phyloP scores from a whole-genome alignment of 139 green algal genomes.

The Zygnema circumcarinatum region DNA sequence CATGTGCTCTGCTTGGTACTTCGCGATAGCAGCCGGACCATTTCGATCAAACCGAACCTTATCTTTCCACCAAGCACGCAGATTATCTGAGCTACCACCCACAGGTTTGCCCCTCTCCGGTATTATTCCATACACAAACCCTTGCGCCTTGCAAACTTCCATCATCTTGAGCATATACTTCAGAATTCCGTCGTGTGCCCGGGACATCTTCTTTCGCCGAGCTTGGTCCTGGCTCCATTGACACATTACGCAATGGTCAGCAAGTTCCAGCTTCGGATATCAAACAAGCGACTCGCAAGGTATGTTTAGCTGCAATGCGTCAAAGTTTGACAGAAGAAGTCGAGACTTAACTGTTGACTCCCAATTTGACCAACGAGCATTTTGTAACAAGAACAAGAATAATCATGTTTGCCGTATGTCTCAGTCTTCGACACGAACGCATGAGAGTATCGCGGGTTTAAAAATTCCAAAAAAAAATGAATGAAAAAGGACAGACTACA shows the following conservation, averaged over 20 bases:
- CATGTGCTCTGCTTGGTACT: conserved; percentile 52
- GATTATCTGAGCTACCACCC: conserved; percentile 54
- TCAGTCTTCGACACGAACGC: too few species aligned
- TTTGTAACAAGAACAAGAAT: too few species aligned
- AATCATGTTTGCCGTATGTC: too few species aligned
- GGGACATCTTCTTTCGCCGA: conserved; percentile 59
- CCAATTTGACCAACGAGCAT: too few species aligned
- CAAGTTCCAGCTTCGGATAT: neutral
- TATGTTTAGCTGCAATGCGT: neutral
- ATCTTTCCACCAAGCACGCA: conserved; percentile 60
- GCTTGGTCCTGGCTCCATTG: conserved; percentile 44
- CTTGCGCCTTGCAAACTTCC: conserved; percentile 60
- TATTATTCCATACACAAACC: conserved; percentile 63
- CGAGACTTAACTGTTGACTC: neutral
- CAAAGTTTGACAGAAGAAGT: neutral
- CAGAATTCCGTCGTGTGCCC: conserved; percentile 58
- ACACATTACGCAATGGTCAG: neutral
- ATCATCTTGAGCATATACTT: conserved; percentile 65
- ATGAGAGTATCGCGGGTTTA: too few species aligned
- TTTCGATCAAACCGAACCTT: conserved; percentile 62
- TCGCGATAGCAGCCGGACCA: conserved; percentile 46
- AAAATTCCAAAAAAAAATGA: too few species aligned
- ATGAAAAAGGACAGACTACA: too few species aligned
- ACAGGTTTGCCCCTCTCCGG: conserved; percentile 61
- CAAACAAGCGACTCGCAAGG: neutral